Base-by-base conservation (phyloP, 192 early-diverging fungal species). In the Helicostylum pulchrum region DNA sequence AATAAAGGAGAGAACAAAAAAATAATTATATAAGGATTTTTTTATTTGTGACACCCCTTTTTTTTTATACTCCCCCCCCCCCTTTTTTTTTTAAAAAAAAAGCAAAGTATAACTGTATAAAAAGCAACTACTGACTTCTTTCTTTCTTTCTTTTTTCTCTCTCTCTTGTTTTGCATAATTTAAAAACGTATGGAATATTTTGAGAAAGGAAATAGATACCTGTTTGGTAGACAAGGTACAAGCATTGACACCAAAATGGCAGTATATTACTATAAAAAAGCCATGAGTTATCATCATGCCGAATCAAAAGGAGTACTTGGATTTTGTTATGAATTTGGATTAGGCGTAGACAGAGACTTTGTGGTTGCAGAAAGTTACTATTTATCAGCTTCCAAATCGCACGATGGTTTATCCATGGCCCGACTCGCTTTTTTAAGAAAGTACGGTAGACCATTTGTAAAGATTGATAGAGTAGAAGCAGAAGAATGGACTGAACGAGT, bases 241-340 rank as follows among this genome's bases (percentile, higher is more conserved):
- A 43, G 53, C 47, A 73, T 71, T 36, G 68, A 87, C 44, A 77
- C 77, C 48, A 58, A 59, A 53, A 72, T 64, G 19, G 87, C 87
- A 8, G 75, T 87, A 2, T 70, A 64, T 10, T 78, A 78, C 55
- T 81, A 85, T 20, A 70, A 74, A 53, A 67, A 73, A 26, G 87
- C 88, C 32, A 66, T 85, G 21, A 53, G 72, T 21, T 71, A 72
- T 21, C 55, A 57, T 3, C 78, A 83, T 55, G 32, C 64, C 8
- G 70, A 76, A 39, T 77, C 82, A 50, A 74, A 87, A 62, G 88
- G 90, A 2, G 74, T 89, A 10, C 70, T 93, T 7, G 92, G 84
- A 7, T 93, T 94, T 64, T 91, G 89, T 68, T 86, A 86, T 74
- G 92, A 94, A 70, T 94, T 94, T 74, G 91, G 88, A n/a, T 70